Evolutionary conservation across 306 rosid species (phyloP), one percentile per base, ranked within the genome.

Genomic region (Trichosanthes cucumerina): DNA sequence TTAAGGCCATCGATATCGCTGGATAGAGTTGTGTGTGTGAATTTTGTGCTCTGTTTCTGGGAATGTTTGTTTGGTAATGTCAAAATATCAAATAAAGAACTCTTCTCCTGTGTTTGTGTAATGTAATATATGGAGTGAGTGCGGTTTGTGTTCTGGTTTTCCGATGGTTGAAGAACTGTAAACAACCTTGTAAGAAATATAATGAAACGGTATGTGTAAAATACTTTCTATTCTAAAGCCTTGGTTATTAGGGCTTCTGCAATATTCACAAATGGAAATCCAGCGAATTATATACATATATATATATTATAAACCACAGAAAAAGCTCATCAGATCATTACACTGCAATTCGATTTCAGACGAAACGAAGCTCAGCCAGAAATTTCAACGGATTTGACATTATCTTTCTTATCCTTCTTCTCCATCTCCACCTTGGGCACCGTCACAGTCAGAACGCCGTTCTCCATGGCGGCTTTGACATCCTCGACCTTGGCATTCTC

Each of bases 371-470:
- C 2, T 16, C 65, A 76, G 23, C 79, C 79, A 28, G 86, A 81
- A 21, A 86, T 86, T 3, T 86, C 56, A 9, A 84, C 75, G 31
- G 80, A 33, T 33, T 76, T 87, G 7, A 83, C 73, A 3, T 78
- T 79, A 3, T 54, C 14, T n/a, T 66, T 84, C 82, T 82, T 81
- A 6, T 33, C 10, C 12, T 64, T 76, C 57, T 60, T 57, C 33
- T 28, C 33, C 5, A 34, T 57, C 33, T 28, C 33, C 5, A 34
- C 47, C 56, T 82, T 84, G 0, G 90, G 88, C 36, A 87, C 83
- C 0, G 85, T 87, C 0, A 87, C 80, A 36, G 85, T 82, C 1
- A 87, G 82, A 59, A 87, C 90, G 0, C 86, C 90, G 21, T 85
- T 76, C 15, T 76, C 82, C 82, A 87, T 80, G 0, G 83, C 41